Evolutionary conservation across 306 rosid genomes (phyloP).

Genomic region (Fragaria ananassa): DNA sequence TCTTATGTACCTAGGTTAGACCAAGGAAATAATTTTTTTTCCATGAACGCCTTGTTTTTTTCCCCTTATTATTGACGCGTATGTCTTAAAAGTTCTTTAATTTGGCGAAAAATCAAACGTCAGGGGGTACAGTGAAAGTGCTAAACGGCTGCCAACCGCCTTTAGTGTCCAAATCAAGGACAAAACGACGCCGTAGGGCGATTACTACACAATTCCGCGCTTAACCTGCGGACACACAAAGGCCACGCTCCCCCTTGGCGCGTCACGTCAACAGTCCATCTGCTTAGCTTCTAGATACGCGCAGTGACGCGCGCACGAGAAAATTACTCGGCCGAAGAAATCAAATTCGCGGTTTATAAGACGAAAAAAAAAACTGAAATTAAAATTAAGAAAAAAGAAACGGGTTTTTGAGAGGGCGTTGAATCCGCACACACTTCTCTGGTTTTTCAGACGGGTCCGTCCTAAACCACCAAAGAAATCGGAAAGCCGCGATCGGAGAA

Average conservation of each 20-base stretch:
- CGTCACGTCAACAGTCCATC: background rate
- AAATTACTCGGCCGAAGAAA: background rate
- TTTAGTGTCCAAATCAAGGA: background rate
- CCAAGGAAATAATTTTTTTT: too few species aligned
- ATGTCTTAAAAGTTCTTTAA: too few species aligned
- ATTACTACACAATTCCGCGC: background rate
- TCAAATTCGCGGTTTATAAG: background rate
- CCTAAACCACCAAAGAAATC: background rate
- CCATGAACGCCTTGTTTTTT: too few species aligned
- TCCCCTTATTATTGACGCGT: too few species aligned
- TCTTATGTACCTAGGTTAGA: too few species aligned
- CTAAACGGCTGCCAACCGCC: background rate
- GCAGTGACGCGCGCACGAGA: constrained; percentile 7
- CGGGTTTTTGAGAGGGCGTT: constrained; percentile 18
- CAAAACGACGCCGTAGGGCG: constrained; percentile 19
- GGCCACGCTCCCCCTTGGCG: constrained; percentile 17
- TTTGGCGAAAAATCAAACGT: background rate
- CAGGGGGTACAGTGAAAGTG: background rate
- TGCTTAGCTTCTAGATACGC: constrained; percentile 1
- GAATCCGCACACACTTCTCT: constrained; percentile 22
- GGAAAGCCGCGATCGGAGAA: constrained; percentile 4
- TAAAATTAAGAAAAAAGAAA: background rate
- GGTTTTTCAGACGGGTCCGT: constrained; percentile 8
- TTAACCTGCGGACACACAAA: background rate
- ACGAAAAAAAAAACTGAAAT: background rate